Evolutionary conservation across 2,329 filamentous ascomycete genomes (phyloP).

Genomic region (Aspergillus niger): DNA sequence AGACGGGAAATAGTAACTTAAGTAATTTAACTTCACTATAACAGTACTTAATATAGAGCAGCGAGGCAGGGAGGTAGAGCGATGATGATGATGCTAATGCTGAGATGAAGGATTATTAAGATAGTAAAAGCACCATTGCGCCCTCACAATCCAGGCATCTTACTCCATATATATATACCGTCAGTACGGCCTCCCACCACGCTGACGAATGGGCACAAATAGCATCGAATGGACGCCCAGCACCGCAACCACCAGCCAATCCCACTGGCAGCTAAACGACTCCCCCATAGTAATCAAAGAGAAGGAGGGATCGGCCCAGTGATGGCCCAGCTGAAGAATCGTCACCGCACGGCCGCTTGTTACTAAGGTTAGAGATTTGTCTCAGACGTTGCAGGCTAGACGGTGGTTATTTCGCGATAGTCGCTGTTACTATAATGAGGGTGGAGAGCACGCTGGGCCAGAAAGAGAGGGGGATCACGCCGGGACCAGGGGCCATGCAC

Average conservation of each 20-base stretch:
- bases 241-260: neutral
- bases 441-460: conserved; percentile 6
- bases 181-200: neutral
- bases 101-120: neutral
- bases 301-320: conserved; percentile 23
- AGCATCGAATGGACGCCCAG: neutral
- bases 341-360: conserved; percentile 18
- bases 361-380: conserved; percentile 26
- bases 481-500: conserved; percentile 5
- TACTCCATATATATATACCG: neutral
- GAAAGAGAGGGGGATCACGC: neutral
- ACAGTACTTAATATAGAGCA: no score
- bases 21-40: no score
- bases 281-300: conserved; percentile 18
- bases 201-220: neutral
- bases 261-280: neutral
- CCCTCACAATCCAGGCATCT: neutral
- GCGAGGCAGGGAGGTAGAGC: no score
- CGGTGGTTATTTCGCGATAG: conserved; percentile 11
- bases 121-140: neutral
- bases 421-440: conserved; percentile 14
- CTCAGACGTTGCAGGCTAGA: conserved; percentile 23
- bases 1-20: neutral
- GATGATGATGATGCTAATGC: no score
- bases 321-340: conserved; percentile 22